Percentiles rank a stretch among this genome's conserved stretches.
Evolutionary conservation across 805 yeast genomes (phyloP).

Genomic region (Priceomyces castillae): DNA sequence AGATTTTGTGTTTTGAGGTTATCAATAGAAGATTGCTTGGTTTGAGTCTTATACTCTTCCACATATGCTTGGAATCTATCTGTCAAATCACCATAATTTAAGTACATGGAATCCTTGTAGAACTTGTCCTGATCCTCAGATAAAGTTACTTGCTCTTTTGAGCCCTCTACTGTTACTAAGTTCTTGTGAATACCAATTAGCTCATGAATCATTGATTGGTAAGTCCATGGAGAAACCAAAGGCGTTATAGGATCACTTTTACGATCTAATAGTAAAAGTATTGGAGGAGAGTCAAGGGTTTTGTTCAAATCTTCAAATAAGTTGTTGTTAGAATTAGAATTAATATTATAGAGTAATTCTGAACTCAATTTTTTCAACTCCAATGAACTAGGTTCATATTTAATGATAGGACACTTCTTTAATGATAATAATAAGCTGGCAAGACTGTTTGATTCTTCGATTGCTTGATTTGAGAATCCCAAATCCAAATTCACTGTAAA

Average conservation of each 20-base stretch:
- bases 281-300: slow-evolving; percentile 63
- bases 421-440: slow-evolving; percentile 65
- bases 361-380: slow-evolving; percentile 63
- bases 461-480: slow-evolving; percentile 10
- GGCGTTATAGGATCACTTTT: slow-evolving; percentile 93
- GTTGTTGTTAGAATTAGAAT: slow-evolving; percentile 51
- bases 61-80: slow-evolving; percentile 84
- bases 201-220: slow-evolving; percentile 96
- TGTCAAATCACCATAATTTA: slow-evolving; percentile 93
- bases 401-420: slow-evolving; percentile 73
- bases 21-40: slow-evolving; percentile 59
- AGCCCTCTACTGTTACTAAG: slow-evolving; percentile 63
- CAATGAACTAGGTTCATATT: slow-evolving; percentile 72
- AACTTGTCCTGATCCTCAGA: slow-evolving; percentile 69
- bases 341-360: slow-evolving; percentile 57
- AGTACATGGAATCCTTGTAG: slow-evolving; percentile 74
- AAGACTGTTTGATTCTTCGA: slow-evolving; percentile 40
- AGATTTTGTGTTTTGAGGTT: slow-evolving; percentile 65
- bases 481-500: slow-evolving; percentile 32
- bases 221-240: slow-evolving; percentile 92
- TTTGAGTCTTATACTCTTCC: slow-evolving; percentile 72
- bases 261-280: slow-evolving; percentile 75
- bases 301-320: slow-evolving; percentile 66
- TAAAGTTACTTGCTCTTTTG: slow-evolving; percentile 48
- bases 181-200: slow-evolving; percentile 79